Evolutionary conservation across 768 basidiomycete species (phyloP).

Genomic region (Pleurotus tuoliensis): DNA sequence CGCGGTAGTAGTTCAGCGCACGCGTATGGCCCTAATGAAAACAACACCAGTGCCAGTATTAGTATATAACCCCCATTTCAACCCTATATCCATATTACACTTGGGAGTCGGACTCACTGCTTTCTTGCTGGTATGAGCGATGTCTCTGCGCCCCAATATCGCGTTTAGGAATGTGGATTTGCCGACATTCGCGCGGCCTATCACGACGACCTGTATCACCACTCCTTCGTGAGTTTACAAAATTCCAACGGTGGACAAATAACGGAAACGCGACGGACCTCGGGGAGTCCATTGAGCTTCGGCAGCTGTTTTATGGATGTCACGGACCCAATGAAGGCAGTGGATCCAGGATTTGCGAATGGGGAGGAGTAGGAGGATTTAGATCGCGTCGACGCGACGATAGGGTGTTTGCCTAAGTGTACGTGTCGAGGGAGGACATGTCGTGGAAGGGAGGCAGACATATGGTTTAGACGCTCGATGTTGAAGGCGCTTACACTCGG

Average conservation of each 20-base stretch:
- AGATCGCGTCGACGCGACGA: too few relatives aligned
- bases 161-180: slow-evolving; percentile 75
- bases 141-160: slow-evolving; percentile 50
- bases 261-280: slow-evolving; percentile 24
- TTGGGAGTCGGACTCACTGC: slow-evolving; percentile 40
- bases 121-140: slow-evolving; percentile 66
- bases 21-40: slow-evolving; percentile 61
- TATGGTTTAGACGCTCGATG: background rate
- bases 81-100: background rate
- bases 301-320: slow-evolving; percentile 34
- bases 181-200: slow-evolving; percentile 77
- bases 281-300: slow-evolving; percentile 36
- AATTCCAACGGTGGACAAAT: background rate
- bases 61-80: background rate
- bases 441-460: background rate
- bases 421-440: background rate
- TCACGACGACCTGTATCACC: slow-evolving; percentile 37
- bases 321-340: slow-evolving; percentile 38
- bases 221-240: background rate
- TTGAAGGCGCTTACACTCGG: background rate
- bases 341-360: slow-evolving; percentile 26
- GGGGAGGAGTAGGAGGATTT: background rate
- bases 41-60: background rate
- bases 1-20: slow-evolving; percentile 66
- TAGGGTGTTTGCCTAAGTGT: too few relatives aligned